Evolutionary conservation across 2,329 filamentous ascomycete species (phyloP).

Genomic region (Aureobasidium lini): DNA sequence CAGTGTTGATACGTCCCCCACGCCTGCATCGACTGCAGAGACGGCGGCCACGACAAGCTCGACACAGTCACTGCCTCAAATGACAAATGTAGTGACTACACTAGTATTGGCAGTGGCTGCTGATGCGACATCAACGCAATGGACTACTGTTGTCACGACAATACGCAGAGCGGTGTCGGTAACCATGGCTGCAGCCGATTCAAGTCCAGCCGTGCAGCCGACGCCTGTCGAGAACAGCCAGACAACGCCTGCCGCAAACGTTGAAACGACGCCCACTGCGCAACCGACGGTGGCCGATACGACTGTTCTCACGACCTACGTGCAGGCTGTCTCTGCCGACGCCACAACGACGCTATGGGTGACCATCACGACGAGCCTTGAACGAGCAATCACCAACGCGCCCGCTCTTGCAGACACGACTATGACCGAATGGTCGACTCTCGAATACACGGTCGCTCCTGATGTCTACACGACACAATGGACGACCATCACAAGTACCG

Average conservation of each 20-base stretch:
- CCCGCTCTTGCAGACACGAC: neutral
- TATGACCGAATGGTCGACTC: neutral
- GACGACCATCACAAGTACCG: conserved; percentile 5
- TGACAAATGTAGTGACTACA: neutral
- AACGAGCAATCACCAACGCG: neutral
- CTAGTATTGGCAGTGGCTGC: neutral
- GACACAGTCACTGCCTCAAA: neutral
- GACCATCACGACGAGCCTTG: conserved; percentile 1
- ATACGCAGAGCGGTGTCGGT: neutral
- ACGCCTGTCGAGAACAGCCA: neutral
- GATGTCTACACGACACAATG: neutral
- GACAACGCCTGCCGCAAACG: neutral
- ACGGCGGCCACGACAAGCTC: neutral
- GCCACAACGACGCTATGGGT: conserved; percentile 1
- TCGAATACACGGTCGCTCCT: neutral
- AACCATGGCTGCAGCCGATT: neutral
- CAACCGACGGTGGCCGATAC: neutral
- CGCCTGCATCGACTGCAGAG: conserved; percentile 10
- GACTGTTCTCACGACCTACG: neutral
- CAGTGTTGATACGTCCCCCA: neutral
- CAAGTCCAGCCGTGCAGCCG: neutral
- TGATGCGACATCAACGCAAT: neutral
- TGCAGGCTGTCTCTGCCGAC: neutral
- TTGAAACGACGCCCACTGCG: neutral
- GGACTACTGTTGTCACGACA: neutral